Percentiles rank a stretch among this genome's conserved stretches.
phyloP scores from a whole-genome alignment of 1,284 basidiomycete species.

The Trametes polyzona region DNA sequence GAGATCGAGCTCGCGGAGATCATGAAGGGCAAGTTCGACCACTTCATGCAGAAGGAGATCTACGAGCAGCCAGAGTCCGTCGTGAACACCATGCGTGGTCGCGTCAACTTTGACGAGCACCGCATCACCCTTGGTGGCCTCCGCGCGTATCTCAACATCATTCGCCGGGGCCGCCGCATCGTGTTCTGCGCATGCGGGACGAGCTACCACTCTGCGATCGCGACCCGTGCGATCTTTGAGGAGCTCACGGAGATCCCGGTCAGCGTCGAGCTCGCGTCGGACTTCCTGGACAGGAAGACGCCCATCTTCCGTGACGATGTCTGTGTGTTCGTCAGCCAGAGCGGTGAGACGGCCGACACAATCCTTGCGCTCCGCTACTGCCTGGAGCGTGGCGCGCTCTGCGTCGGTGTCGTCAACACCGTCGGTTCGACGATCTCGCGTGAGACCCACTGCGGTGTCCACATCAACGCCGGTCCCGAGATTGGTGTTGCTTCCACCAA shows the following conservation, averaged over 20 bases:
- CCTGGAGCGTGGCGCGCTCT: conserved; percentile 94
- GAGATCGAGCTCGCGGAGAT: conserved; percentile 99
- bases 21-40: conserved; percentile 99
- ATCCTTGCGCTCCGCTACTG: conserved; percentile 97
- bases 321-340: conserved; percentile 96
- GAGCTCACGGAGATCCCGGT: conserved; percentile 99
- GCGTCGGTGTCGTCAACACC: conserved; percentile 97
- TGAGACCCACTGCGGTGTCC: conserved; percentile 99
- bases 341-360: conserved; percentile 98
- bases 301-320: conserved; percentile 99
- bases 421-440: conserved; percentile 98
- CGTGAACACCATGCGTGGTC: conserved; percentile 99
- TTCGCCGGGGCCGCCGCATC: conserved; percentile 92
- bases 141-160: conserved; percentile 94
- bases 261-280: conserved; percentile 95
- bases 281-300: conserved; percentile 98
- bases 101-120: conserved; percentile 97
- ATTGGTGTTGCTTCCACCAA: conserved; percentile 99
- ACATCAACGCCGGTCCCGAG: conserved; percentile 99
- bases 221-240: conserved; percentile 98
- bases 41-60: conserved; percentile 99
- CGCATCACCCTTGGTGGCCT: conserved; percentile 95
- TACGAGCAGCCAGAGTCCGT: conserved; percentile 99
- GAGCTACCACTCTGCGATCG: conserved; percentile 96
- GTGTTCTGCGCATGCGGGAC: conserved; percentile 99